Conservation (phyloP, 176 grass and related monocot genomes). For the Thalia dealbata region DNA sequence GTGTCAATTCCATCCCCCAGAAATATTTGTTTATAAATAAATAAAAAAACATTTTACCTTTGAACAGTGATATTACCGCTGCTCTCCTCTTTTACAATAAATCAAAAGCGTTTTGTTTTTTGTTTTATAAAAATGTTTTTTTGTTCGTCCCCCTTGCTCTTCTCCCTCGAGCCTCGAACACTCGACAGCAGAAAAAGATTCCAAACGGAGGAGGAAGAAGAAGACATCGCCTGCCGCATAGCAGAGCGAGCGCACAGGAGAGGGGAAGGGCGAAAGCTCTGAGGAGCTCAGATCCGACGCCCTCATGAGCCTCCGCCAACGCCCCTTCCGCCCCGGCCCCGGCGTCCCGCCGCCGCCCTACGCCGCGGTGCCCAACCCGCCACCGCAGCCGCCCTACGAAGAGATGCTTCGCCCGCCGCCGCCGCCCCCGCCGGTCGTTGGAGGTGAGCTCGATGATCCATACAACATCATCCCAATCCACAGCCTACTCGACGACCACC, state of each 20-base stretch:
- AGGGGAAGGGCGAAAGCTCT: background rate
- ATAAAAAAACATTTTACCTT: too few species aligned
- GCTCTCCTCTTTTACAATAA: too few species aligned
- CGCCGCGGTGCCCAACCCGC: background rate
- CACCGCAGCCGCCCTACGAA: background rate
- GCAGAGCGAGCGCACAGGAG: background rate
- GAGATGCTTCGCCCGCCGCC: background rate
- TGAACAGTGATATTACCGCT: too few species aligned
- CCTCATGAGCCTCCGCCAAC: background rate
- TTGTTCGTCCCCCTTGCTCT: background rate
- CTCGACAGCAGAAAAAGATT: background rate
- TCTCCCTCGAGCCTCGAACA: background rate
- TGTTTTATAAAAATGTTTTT: too few species aligned
- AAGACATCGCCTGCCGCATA: too few species aligned
- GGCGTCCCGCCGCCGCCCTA: background rate
- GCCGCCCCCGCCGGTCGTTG: background rate
- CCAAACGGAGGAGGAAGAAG: background rate
- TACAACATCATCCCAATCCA: conserved; percentile 97
- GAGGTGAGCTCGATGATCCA: conserved; percentile 6
- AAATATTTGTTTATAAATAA: too few species aligned
- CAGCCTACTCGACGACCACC: conserved; percentile 76
- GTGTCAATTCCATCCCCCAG: too few species aligned
- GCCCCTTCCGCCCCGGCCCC: background rate
- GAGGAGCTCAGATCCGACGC: background rate
- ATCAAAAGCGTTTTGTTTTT: too few species aligned